Evolutionary conservation across 2,329 filamentous ascomycete species (phyloP), one percentile per base, ranked within the genome.

Genomic region (Nemania sp.): DNA sequence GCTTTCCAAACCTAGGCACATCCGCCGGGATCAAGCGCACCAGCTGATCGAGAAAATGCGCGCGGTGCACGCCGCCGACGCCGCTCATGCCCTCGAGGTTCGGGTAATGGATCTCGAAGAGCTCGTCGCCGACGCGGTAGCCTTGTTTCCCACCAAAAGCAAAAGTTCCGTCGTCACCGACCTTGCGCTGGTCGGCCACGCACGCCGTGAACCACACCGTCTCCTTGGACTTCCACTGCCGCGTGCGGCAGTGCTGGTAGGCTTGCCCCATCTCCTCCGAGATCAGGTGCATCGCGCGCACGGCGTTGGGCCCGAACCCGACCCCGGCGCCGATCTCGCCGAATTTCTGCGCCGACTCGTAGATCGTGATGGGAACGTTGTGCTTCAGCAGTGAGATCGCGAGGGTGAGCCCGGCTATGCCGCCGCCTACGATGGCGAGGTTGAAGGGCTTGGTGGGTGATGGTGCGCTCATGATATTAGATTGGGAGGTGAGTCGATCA

Each of bases 391-490:
- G 66, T 14, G 59, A 61, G 22, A 74, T 66, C 2, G 72, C 69
- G 6, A 74, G 64, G 5, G 66, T 69, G 1, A 73, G 57, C 9
- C 72, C 73, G 52, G 66, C 76, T 57, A 66, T 77, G 64, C 64
- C 77, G 61, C 62, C 75, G 64, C 64, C 78, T 19, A 75, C 62
- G 28, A 75, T 69, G 52, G 72, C 72, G 40, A 74, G 51, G 43
- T 68, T 60, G 47, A 72, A 67, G 33, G 61, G 61, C 41, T 66
- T 57, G 22, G 23, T 36, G 34, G 52, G 23, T 12, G 48, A n/a
- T 8, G 55, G 9, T 19, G n/a, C 17, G 34, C 15, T 43, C 55
- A 55, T 58, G 19, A 36, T 52, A 6, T 12, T 14, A 31, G 28
- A 31, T 31, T n/a, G n/a, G n/a, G n/a, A n/a, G n/a, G n/a, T n/a